phyloP scores from a whole-genome alignment of 768 basidiomycete genomes.

The Phanerodontia chrysosporium region DNA sequence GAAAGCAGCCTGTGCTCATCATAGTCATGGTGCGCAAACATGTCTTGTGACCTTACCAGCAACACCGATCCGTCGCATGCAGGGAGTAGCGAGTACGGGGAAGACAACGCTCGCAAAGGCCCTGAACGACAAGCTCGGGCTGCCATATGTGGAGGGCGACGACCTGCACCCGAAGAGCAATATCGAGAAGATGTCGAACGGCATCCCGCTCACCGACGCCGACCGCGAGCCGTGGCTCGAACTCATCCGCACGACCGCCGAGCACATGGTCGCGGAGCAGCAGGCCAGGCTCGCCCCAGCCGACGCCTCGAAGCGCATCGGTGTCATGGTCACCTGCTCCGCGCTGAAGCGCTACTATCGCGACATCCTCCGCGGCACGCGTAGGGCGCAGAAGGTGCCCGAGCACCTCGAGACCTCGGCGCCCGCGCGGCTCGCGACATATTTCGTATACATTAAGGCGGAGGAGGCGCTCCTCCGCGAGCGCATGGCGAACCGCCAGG shows the following conservation, averaged over 20 bases:
- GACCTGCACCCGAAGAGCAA: slow-evolving; percentile 79
- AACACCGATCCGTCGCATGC: background rate
- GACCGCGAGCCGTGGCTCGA: slow-evolving; percentile 88
- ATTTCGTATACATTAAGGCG: slow-evolving; percentile 79
- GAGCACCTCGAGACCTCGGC: slow-evolving; percentile 17
- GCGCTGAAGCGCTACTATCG: slow-evolving; percentile 81
- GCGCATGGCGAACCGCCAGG: slow-evolving; percentile 51
- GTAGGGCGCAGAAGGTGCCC: slow-evolving; percentile 18
- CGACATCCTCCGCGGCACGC: slow-evolving; percentile 67
- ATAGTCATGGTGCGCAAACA: slow-evolving; percentile 46
- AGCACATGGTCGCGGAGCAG: slow-evolving; percentile 33
- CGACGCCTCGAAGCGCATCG: slow-evolving; percentile 25
- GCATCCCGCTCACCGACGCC: slow-evolving; percentile 69
- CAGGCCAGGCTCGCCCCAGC: slow-evolving; percentile 12
- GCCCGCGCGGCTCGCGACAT: slow-evolving; percentile 46
- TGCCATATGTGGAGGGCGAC: slow-evolving; percentile 88
- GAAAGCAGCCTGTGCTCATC: slow-evolving; percentile 29
- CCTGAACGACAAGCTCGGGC: slow-evolving; percentile 33
- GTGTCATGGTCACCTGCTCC: slow-evolving; percentile 85
- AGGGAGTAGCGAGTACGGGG: slow-evolving; percentile 28
- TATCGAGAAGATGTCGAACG: slow-evolving; percentile 82
- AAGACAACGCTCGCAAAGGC: slow-evolving; percentile 26
- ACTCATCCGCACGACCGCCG: slow-evolving; percentile 62
- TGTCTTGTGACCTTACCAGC: slow-evolving; percentile 1
- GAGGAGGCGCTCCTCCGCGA: slow-evolving; percentile 48